Evolutionary conservation across 345 rosid genomes (phyloP), one percentile per base, ranked within the genome.

Genomic region (Pistacia vera): DNA sequence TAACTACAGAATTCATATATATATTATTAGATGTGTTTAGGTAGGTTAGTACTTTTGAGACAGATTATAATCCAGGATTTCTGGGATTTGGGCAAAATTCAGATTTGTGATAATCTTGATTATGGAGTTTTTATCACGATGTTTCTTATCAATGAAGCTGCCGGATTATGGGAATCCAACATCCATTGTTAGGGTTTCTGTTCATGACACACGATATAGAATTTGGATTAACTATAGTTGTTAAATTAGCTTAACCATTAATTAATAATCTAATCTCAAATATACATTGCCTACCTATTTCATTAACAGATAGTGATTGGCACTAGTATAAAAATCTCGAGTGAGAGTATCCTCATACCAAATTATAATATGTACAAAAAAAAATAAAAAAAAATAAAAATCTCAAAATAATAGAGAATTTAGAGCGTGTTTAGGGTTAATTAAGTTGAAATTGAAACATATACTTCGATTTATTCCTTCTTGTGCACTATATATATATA

Each of bases 1-100:
- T 57, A 49, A 36, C 51, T 54, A 4, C 14, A 5, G 25, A 14
- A 38, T 55, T n/a, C 14, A 17, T 14, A 33, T 41, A 38, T 38
- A 10, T 58, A 25, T 65, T 22, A 16, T 30, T n/a, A 69, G 63
- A 48, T 49, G 60, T 12, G 1, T 66, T 30, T 30, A 70, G 71
- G 77, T 46, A 49, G 71, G 66, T 61, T 80, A 76, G 71, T 25
- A 48, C 65, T 73, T 73, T 56, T 63, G 68, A 76, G 71, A 76
- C 78, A 77, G 35, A 51, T 35, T 49, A 64, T 38, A 44, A 30
- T n/a, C 81, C 56, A 63, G 51, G 72, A 74, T 69, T 77, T 72
- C 18, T 30, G 55, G 57, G 70, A 67, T 48, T 67, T 67, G 33
- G 56, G 12, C 56, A 66, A 10, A 44, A 66, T 10, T 67, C 57